These are phyloP conservation scores for Alternaria postmessia DNA, from an alignment of 2,329 filamentous ascomycete genomes.

Conservation along the genomic window DNA sequence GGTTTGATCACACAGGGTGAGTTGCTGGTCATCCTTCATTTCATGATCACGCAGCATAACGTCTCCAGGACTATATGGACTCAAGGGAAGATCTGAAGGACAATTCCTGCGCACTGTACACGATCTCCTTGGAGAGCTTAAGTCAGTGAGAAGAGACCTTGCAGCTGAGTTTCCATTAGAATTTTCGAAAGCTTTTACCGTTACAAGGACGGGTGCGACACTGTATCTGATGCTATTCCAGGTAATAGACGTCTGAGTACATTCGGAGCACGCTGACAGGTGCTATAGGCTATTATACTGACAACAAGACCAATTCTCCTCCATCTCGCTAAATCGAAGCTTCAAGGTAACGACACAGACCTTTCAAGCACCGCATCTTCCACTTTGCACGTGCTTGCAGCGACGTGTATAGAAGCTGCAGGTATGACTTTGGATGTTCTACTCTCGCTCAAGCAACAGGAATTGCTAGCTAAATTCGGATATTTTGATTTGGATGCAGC, in stretches of 20 bases:
- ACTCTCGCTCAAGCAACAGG: no score
- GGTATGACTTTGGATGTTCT: no score
- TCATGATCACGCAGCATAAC: neutral
- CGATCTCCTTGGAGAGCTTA: neutral
- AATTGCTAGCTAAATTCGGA: no score
- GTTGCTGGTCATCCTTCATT: neutral
- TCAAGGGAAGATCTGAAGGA: neutral
- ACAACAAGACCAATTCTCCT: neutral
- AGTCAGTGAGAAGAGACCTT: neutral
- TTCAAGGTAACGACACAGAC: neutral
- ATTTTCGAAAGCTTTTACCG: neutral
- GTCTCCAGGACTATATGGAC: neutral
- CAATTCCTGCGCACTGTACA: neutral
- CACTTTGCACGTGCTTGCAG: no score
- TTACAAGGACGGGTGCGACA: neutral
- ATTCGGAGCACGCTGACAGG: no score
- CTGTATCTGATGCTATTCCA: no score
- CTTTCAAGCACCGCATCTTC: neutral
- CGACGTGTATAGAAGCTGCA: no score
- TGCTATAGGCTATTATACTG: neutral
- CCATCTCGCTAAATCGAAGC: neutral
- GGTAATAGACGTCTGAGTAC: no score
- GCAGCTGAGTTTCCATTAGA: neutral
- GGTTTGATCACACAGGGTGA: no score
- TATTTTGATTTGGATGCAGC: no score